phyloP scores from a whole-genome alignment of 2,329 filamentous ascomycete genomes.

The Dactylellina cionopaga region DNA sequence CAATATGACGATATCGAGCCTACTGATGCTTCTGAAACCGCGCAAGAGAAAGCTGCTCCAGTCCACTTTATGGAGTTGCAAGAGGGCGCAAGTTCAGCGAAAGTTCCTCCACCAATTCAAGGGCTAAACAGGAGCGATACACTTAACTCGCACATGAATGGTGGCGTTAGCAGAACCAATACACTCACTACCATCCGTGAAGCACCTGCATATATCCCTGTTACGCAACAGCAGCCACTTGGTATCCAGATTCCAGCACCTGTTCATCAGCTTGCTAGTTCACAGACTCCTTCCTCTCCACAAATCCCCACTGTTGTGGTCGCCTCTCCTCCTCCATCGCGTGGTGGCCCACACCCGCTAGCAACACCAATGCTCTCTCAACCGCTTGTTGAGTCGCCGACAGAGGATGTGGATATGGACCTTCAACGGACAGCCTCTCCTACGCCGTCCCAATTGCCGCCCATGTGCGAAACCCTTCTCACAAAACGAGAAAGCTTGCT shows the following conservation, averaged over 20 bases:
- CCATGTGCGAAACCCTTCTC: conserved; percentile 64
- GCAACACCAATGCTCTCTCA: conserved; percentile 40
- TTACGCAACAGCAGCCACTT: conserved; percentile 9
- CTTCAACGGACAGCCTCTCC: conserved; percentile 4
- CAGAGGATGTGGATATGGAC: conserved; percentile 27
- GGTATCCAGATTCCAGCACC: conserved; percentile 27
- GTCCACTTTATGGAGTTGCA: conserved; percentile 73
- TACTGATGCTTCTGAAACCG: conserved; percentile 61
- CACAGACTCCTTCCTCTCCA: conserved; percentile 8
- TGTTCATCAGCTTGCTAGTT: conserved; percentile 1
- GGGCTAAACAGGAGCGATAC: conserved; percentile 60
- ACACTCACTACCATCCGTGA: conserved; percentile 36
- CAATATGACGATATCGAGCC: conserved; percentile 71
- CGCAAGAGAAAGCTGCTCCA: conserved; percentile 69
- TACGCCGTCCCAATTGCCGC: conserved; percentile 35
- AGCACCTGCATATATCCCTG: conserved; percentile 10
- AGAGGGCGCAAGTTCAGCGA: conserved; percentile 64
- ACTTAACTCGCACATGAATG: conserved; percentile 48
- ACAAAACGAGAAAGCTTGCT: conserved; percentile 68
- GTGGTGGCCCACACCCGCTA: conserved; percentile 20
- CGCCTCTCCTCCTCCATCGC: conserved; percentile 38
- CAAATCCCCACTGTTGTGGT: conserved; percentile 49
- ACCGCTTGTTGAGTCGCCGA: conserved; percentile 51
- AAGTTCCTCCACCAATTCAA: conserved; percentile 37
- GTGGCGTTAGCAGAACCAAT: conserved; percentile 36